These are phyloP conservation scores for Lachnellula willkommii DNA, from an alignment of 2,329 filamentous ascomycete genomes.

Conservation along the genomic window DNA sequence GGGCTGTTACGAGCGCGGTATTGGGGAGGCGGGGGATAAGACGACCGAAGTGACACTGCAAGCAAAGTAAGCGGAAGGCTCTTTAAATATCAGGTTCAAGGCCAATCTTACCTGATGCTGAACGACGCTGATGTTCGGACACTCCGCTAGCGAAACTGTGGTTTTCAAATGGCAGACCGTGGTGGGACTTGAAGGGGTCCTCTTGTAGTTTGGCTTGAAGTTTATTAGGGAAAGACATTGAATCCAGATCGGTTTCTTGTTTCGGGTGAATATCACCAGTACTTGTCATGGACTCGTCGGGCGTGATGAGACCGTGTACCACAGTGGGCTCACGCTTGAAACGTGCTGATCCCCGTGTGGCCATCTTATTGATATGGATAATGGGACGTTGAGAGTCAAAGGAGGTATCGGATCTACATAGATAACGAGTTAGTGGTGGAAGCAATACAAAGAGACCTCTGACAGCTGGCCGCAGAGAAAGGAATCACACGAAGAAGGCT, in stretches of 20 bases:
- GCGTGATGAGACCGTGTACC: constrained; percentile 10
- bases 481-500: neutral
- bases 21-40: neutral
- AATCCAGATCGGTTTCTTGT: constrained; percentile 6
- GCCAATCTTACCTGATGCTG: constrained; percentile 8
- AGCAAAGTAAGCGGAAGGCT: neutral
- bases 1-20: neutral
- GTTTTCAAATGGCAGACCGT: constrained; percentile 3
- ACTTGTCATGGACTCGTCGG: constrained; percentile 10
- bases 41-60: neutral
- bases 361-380: neutral
- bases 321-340: constrained; percentile 16
- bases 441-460: neutral
- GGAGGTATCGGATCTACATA: neutral
- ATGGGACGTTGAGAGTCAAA: neutral
- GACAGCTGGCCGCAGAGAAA: neutral
- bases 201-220: constrained; percentile 3
- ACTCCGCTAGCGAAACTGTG: neutral
- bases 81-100: neutral
- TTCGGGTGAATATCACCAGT: constrained; percentile 9
- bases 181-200: neutral
- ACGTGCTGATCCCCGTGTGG: neutral
- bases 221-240: constrained; percentile 4
- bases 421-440: neutral
- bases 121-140: constrained; percentile 1